Conservation (phyloP, 2,329 filamentous ascomycete genomes). For the Cytospora mali region DNA sequence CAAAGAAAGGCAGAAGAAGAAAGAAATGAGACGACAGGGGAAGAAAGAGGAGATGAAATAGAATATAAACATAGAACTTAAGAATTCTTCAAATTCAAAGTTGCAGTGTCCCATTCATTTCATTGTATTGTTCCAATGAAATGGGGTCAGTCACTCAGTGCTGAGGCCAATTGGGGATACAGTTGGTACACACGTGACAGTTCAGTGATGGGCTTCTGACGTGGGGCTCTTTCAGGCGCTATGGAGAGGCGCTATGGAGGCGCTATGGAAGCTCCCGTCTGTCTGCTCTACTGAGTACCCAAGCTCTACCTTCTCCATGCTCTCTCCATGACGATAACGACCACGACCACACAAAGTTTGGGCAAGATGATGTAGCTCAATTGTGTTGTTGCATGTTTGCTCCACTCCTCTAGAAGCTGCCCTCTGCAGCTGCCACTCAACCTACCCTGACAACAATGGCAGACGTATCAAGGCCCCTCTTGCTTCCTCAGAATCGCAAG, state of each 20-base stretch:
- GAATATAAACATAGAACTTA: too few relatives aligned
- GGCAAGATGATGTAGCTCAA: neutral
- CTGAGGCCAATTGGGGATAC: neutral
- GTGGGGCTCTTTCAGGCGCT: neutral
- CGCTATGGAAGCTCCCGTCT: neutral
- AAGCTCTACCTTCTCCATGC: too few relatives aligned
- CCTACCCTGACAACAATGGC: conserved; percentile 34
- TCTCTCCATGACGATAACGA: neutral
- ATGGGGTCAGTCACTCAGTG: neutral
- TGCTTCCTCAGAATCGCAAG: conserved; percentile 77
- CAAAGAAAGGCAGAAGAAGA: too few relatives aligned
- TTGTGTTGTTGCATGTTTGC: conserved; percentile 15
- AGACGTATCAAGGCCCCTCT: conserved; percentile 47
- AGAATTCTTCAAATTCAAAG: too few relatives aligned
- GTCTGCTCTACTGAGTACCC: neutral
- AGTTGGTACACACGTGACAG: conserved; percentile 6
- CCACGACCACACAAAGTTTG: neutral
- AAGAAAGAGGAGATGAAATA: too few relatives aligned
- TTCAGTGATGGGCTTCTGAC: neutral
- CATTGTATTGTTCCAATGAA: neutral
- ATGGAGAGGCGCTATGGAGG: too few relatives aligned
- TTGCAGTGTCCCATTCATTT: too few relatives aligned
- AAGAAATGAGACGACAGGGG: too few relatives aligned
- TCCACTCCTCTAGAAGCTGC: conserved; percentile 22
- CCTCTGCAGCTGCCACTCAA: conserved; percentile 9